Evolutionary conservation across 164 flowering plant genomes (phyloP).

Genomic region (Dillenia suffruticosa): DNA sequence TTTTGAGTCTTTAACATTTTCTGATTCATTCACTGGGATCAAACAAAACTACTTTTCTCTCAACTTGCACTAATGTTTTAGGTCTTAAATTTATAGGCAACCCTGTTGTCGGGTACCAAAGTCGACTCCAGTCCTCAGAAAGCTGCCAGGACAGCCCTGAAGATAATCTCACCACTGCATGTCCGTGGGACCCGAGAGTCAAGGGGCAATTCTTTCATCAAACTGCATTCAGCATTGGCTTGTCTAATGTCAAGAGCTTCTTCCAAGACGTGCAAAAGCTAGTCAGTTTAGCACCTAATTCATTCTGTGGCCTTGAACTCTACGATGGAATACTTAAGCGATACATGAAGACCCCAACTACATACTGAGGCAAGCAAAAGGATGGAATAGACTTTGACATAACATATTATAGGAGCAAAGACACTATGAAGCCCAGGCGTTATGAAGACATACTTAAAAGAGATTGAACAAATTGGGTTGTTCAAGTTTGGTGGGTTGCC

Average conservation of each 20-base stretch:
- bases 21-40: too few relatives aligned
- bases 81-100: constrained; percentile 62
- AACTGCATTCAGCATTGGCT: constrained; percentile 44
- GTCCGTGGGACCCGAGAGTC: constrained; percentile 68
- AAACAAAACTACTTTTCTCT: too few relatives aligned
- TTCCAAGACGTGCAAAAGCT: constrained; percentile 59
- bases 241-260: constrained; percentile 52
- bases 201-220: constrained; percentile 62
- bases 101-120: constrained; percentile 59
- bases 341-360: constrained; percentile 57
- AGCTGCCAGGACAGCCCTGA: constrained; percentile 48
- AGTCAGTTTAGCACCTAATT: constrained; percentile 33
- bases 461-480: constrained; percentile 65
- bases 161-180: constrained; percentile 33
- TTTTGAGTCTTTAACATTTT: too few relatives aligned
- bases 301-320: constrained; percentile 59
- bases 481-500: constrained; percentile 65
- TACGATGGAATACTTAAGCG: constrained; percentile 74
- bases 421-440: constrained; percentile 50
- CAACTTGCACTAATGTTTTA: too few relatives aligned
- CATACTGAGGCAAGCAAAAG: constrained; percentile 65
- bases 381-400: constrained; percentile 71
- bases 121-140: constrained; percentile 68
- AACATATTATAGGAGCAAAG: constrained; percentile 57
- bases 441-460: constrained; percentile 58